Conservation (phyloP, 371 early-diverging fungal genomes). For the Mortierella sp. region DNA sequence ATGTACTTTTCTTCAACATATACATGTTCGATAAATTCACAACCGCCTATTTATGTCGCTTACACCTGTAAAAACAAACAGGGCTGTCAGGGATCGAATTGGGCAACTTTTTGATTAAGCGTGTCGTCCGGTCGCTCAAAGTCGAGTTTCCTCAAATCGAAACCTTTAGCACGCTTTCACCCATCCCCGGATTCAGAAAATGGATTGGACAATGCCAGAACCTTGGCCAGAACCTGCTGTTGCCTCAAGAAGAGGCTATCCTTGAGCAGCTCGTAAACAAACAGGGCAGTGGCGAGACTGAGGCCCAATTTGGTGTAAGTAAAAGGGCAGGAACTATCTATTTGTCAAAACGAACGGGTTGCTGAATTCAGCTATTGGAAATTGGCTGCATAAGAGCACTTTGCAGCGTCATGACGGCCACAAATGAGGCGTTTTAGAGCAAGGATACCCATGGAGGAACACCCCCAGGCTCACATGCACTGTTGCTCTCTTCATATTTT, state of each 20-base stretch:
- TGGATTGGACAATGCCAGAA: conserved; percentile 70
- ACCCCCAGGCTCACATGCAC: too few species aligned
- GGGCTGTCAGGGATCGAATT: conserved; percentile 85
- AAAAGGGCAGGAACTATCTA: background rate
- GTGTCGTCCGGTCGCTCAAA: conserved; percentile 80
- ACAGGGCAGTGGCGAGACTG: background rate
- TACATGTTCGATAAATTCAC: background rate
- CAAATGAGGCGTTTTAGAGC: background rate
- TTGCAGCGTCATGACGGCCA: too few species aligned
- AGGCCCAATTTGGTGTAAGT: conserved; percentile 45
- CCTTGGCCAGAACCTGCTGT: conserved; percentile 31
- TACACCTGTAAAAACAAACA: conserved; percentile 1
- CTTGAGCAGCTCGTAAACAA: conserved; percentile 5
- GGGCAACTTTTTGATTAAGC: conserved; percentile 88
- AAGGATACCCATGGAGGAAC: too few species aligned
- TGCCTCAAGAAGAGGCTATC: conserved; percentile 29
- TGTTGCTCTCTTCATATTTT: too few species aligned
- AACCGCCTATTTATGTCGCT: too few species aligned
- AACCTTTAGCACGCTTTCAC: conserved; percentile 88
- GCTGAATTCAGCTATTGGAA: too few species aligned
- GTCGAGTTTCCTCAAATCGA: conserved; percentile 69
- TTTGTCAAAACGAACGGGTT: background rate
- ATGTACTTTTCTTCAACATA: background rate
- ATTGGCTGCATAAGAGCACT: too few species aligned
- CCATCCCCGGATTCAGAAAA: conserved; percentile 82